These are phyloP conservation scores for Blastobotrys buckinghamii DNA, from an alignment of 1,139 yeast species.

Conservation along the genomic window DNA sequence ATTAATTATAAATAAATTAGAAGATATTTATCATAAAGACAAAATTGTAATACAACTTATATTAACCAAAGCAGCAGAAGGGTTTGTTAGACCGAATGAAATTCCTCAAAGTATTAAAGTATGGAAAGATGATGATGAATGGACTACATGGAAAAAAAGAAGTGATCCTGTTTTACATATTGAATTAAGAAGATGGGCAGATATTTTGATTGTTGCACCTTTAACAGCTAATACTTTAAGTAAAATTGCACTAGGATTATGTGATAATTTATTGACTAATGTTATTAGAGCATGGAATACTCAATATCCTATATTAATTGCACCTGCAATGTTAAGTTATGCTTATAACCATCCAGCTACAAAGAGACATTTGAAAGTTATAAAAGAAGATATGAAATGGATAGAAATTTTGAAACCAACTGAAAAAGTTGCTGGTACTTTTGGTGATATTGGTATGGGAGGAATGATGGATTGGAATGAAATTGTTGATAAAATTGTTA, in stretches of 20 bases:
- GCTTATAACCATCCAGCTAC: slow-evolving; percentile 87
- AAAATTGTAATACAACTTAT: slow-evolving; percentile 75
- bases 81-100: slow-evolving; percentile 58
- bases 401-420: slow-evolving; percentile 84
- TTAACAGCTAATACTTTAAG: slow-evolving; percentile 85
- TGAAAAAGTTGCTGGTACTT: slow-evolving; percentile 86
- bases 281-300: slow-evolving; percentile 92
- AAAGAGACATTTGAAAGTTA: slow-evolving; percentile 65
- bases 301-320: slow-evolving; percentile 76
- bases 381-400: slow-evolving; percentile 88
- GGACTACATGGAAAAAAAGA: slow-evolving; percentile 80
- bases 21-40: slow-evolving; percentile 71
- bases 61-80: slow-evolving; percentile 76
- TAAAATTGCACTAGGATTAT: slow-evolving; percentile 83
- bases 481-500: slow-evolving; percentile 76
- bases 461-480: slow-evolving; percentile 99
- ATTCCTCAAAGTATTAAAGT: slow-evolving; percentile 60
- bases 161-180: slow-evolving; percentile 91
- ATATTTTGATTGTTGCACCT: slow-evolving; percentile 81
- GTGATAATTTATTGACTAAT: slow-evolving; percentile 82
- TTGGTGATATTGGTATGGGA: slow-evolving; percentile 93
- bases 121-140: slow-evolving; percentile 90
- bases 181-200: slow-evolving; percentile 94
- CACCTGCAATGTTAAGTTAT: slow-evolving; percentile 92
- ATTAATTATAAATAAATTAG: slow-evolving; percentile 65